A percentile compares a stretch with the other conserved stretches of the same genome.
Conservation (phyloP, 1,139 yeast species). For the Pichia sp. region DNA sequence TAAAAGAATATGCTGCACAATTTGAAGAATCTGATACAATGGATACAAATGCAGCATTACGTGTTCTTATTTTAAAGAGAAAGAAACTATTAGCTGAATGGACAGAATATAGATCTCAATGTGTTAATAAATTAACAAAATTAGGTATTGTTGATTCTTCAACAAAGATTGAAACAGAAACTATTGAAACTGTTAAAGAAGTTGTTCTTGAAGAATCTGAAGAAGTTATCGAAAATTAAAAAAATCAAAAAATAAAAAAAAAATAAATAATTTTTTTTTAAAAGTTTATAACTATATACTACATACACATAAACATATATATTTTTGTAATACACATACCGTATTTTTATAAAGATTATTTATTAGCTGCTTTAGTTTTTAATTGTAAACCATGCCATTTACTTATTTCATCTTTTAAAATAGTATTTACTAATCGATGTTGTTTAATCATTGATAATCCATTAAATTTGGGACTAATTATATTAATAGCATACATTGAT, state of each 20-base stretch:
- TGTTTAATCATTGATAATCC: constrained; percentile 84
- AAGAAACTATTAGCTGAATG: constrained; percentile 81
- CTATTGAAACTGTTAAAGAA: constrained; percentile 61
- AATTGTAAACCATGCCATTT: constrained; percentile 95
- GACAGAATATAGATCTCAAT: constrained; percentile 67
- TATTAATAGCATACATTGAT: constrained; percentile 87
- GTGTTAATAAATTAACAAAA: constrained; percentile 44
- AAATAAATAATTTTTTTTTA: too few species aligned
- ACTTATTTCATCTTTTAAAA: constrained; percentile 76
- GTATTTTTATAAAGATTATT: neutral
- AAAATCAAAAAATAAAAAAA: neutral
- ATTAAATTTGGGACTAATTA: constrained; percentile 68
- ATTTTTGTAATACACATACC: neutral
- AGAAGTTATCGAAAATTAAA: constrained; percentile 55
- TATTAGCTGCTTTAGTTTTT: constrained; percentile 48
- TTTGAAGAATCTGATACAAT: constrained; percentile 94
- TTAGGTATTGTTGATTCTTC: constrained; percentile 35
- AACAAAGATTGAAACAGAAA: constrained; percentile 47
- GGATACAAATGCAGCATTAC: constrained; percentile 91
- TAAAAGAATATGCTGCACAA: constrained; percentile 84
- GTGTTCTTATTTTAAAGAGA: constrained; percentile 83
- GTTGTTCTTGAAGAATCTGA: constrained; percentile 70
- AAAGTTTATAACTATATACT: neutral
- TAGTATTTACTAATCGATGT: constrained; percentile 80
- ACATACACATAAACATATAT: neutral